These are phyloP conservation scores for Lagenidium sp. DNA, from an alignment of 352 stramenopile genomes.

Conservation along the genomic window DNA sequence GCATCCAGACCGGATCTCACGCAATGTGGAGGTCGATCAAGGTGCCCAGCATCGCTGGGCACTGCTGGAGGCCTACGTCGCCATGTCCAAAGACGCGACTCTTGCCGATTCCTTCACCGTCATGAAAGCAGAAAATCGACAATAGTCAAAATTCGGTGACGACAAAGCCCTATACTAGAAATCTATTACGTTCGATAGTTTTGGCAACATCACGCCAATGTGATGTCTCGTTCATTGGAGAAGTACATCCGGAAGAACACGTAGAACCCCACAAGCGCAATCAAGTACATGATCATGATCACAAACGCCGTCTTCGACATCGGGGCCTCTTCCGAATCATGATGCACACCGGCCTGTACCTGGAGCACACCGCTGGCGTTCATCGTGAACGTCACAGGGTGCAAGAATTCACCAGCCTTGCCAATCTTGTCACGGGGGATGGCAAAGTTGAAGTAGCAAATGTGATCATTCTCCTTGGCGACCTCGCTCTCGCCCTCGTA, in stretches of 20 bases:
- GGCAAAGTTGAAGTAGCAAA: slow-evolving; percentile 82
- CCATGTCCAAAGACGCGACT: slow-evolving; percentile 7
- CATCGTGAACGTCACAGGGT: slow-evolving; percentile 85
- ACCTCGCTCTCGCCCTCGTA: slow-evolving; percentile 70
- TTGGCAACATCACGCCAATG: slow-evolving; percentile 3
- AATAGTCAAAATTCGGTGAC: too few species aligned
- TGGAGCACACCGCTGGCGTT: slow-evolving; percentile 79
- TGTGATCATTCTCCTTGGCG: slow-evolving; percentile 80
- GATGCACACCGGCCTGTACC: slow-evolving; percentile 70
- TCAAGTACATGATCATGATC: slow-evolving; percentile 38
- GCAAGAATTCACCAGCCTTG: slow-evolving; percentile 57
- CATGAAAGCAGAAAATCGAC: too few species aligned
- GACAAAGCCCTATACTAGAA: too few species aligned
- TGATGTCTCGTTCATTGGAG: slow-evolving; percentile 37
- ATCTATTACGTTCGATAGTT: slow-evolving; percentile 5
- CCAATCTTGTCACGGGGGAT: slow-evolving; percentile 61
- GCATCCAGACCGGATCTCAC: slow-evolving; percentile 10
- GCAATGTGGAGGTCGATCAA: not conserved
- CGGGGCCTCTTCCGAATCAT: slow-evolving; percentile 63
- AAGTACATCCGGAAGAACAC: slow-evolving; percentile 69
- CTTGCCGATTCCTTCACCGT: slow-evolving; percentile 13
- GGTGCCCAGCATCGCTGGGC: slow-evolving; percentile 1
- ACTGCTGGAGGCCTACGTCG: slow-evolving; percentile 15
- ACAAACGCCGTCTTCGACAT: slow-evolving; percentile 62
- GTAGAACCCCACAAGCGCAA: slow-evolving; percentile 40